These are phyloP conservation scores for Candida piceae DNA, from an alignment of 805 yeast species.

Conservation along the genomic window DNA sequence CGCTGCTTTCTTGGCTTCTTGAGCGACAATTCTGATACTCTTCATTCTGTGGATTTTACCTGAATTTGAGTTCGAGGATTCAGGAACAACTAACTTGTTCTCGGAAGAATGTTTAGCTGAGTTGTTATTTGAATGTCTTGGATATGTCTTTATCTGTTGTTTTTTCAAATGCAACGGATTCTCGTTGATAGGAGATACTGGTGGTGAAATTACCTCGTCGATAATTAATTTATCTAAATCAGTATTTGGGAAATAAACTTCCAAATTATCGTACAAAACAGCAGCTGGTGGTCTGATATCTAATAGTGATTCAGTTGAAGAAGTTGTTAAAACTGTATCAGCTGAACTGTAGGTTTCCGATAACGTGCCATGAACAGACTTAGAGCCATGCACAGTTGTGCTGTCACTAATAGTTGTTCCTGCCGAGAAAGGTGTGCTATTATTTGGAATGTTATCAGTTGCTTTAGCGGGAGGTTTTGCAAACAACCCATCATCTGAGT, in stretches of 20 bases:
- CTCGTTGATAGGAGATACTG: conserved; percentile 42
- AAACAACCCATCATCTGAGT: conserved; percentile 55
- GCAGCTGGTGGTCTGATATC: conserved; percentile 93
- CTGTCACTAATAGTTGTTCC: neutral
- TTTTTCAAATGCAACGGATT: conserved; percentile 1
- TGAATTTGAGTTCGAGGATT: conserved; percentile 23
- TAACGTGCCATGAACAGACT: neutral
- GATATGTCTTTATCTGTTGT: conserved; percentile 22
- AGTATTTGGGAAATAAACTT: conserved; percentile 85
- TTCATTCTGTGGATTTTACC: conserved; percentile 62
- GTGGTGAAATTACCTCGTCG: conserved; percentile 59
- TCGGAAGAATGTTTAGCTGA: conserved; percentile 23
- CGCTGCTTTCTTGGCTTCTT: conserved; percentile 74
- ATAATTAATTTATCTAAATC: conserved; percentile 89
- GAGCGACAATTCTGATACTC: conserved; percentile 88
- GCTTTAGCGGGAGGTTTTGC: conserved; percentile 40
- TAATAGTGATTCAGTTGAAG: conserved; percentile 30
- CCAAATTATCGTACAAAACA: conserved; percentile 86
- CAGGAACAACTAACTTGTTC: conserved; percentile 34
- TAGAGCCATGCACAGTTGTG: conserved; percentile 3
- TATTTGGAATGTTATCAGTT: conserved; percentile 7
- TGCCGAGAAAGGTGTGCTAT: neutral
- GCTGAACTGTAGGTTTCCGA: neutral
- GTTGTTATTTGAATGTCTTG: conserved; percentile 4
- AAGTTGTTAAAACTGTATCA: conserved; percentile 8